Conservation (phyloP, 768 basidiomycete genomes). For the Panellus pusillus region DNA sequence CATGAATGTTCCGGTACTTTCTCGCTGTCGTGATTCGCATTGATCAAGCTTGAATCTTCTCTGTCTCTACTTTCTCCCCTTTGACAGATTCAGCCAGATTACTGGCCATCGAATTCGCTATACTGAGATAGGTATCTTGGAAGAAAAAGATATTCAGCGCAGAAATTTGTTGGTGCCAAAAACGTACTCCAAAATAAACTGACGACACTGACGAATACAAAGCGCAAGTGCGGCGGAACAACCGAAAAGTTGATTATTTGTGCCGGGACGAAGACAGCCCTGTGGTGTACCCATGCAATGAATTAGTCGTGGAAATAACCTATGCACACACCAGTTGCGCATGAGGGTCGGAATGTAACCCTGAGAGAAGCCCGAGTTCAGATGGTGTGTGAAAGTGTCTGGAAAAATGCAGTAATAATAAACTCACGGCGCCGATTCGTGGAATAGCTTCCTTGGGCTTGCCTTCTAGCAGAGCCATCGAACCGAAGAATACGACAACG, state of each 20-base stretch:
- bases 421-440: slow-evolving; percentile 47
- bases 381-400: not conserved
- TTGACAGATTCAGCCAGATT: too few species aligned
- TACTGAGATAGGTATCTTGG: too few species aligned
- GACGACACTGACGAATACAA: slow-evolving; percentile 72
- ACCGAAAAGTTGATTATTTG: slow-evolving; percentile 79
- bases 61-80: too few species aligned
- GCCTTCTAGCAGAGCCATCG: slow-evolving; percentile 81
- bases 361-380: slow-evolving; percentile 30
- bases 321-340: slow-evolving; percentile 62
- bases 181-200: slow-evolving; percentile 81
- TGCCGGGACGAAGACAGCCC: slow-evolving; percentile 74
- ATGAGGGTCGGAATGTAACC: slow-evolving; percentile 72
- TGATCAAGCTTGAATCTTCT: not conserved
- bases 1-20: too few species aligned
- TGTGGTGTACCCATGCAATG: slow-evolving; percentile 23
- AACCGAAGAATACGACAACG: slow-evolving; percentile 58
- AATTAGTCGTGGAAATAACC: not conserved
- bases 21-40: not conserved
- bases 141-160: too few species aligned
- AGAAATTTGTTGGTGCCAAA: not conserved
- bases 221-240: slow-evolving; percentile 75
- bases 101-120: too few species aligned
- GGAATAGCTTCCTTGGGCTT: slow-evolving; percentile 50
- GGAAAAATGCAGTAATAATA: not conserved